Conservation (phyloP, 176 grass and related monocot species). For the Cenchrus fungigraminus region DNA sequence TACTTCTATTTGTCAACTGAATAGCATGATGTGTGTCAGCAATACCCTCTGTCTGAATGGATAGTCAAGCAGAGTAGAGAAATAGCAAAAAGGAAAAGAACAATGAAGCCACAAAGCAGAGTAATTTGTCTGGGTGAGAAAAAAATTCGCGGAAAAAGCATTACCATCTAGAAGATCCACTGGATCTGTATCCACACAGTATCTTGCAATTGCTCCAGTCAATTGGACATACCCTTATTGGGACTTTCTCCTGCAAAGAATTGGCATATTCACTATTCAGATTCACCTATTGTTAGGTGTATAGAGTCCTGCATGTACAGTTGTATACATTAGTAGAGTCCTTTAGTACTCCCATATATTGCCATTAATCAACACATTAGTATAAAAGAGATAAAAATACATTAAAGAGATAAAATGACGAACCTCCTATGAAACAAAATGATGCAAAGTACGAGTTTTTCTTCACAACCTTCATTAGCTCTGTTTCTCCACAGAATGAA, state of each 20-base stretch:
- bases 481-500: neutral
- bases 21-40: neutral
- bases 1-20: slow-evolving; percentile 18
- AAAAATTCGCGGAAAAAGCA: neutral
- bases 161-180: slow-evolving; percentile 16
- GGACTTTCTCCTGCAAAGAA: slow-evolving; percentile 7
- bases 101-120: slow-evolving; percentile 6
- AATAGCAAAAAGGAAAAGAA: neutral
- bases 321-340: neutral
- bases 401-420: neutral
- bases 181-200: slow-evolving; percentile 4
- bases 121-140: neutral
- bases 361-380: neutral
- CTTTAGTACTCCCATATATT: neutral
- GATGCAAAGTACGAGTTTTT: neutral
- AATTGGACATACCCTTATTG: neutral
- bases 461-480: neutral
- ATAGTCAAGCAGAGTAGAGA: neutral
- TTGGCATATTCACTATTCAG: slow-evolving; percentile 22
- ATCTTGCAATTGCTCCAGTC: neutral
- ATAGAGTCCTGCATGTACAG: neutral
- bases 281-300: neutral
- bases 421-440: neutral
- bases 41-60: neutral
- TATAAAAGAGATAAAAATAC: neutral